Conservation (phyloP, 2,329 filamentous ascomycete genomes). For the Cercospora brassicicola region DNA sequence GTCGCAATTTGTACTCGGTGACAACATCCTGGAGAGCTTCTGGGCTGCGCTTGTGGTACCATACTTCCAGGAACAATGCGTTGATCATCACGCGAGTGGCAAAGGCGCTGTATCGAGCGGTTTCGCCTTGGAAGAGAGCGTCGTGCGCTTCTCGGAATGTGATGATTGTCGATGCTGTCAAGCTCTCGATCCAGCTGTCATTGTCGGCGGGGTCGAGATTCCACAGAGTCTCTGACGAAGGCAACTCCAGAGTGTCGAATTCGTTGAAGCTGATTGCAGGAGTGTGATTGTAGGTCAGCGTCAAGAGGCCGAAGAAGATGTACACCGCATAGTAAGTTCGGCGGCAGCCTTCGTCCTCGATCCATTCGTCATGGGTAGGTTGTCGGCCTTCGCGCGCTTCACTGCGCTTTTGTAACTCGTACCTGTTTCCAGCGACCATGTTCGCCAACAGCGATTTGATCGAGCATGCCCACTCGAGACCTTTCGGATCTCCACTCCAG, state of each 20-base stretch:
- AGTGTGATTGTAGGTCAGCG: slow-evolving; percentile 95
- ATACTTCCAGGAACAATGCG: slow-evolving; percentile 94
- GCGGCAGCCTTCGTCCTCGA: slow-evolving; percentile 93
- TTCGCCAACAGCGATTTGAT: slow-evolving; percentile 98
- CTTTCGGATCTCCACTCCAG: slow-evolving; percentile 98
- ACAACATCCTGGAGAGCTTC: slow-evolving; percentile 96
- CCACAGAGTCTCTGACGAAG: slow-evolving; percentile 92
- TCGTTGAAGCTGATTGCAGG: slow-evolving; percentile 98
- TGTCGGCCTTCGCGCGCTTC: slow-evolving; percentile 76
- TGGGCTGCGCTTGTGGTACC: slow-evolving; percentile 98
- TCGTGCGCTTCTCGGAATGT: slow-evolving; percentile 94
- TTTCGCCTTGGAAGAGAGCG: slow-evolving; percentile 90
- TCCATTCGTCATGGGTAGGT: slow-evolving; percentile 85
- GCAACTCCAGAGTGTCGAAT: slow-evolving; percentile 88
- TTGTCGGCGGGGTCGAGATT: slow-evolving; percentile 80
- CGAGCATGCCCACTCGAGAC: slow-evolving; percentile 96
- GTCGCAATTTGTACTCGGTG: slow-evolving; percentile 93
- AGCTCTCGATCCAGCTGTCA: slow-evolving; percentile 76
- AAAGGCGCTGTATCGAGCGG: slow-evolving; percentile 89
- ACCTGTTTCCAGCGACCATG: slow-evolving; percentile 96
- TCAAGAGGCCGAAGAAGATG: slow-evolving; percentile 96
- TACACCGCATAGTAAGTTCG: slow-evolving; percentile 98
- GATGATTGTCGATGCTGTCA: slow-evolving; percentile 68
- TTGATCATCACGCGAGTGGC: slow-evolving; percentile 99
- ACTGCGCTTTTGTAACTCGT: slow-evolving; percentile 89